These are phyloP conservation scores for Malassezia furfur DNA, from an alignment of 1,284 basidiomycete species.

Conservation along the genomic window DNA sequence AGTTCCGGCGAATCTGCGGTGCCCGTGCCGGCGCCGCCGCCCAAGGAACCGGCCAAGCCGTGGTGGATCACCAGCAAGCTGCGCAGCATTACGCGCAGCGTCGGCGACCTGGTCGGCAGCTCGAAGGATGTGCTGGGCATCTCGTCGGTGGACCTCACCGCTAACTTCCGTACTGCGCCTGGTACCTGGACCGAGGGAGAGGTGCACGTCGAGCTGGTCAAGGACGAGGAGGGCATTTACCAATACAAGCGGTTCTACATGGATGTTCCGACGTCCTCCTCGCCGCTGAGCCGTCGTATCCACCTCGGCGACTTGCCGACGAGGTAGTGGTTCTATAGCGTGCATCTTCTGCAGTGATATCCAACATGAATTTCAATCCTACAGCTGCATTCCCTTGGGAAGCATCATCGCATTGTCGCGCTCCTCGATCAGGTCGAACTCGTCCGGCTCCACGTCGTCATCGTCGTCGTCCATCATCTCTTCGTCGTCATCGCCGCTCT, in stretches of 20 bases:
- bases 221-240: conserved; percentile 31
- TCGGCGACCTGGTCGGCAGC: conserved; percentile 6
- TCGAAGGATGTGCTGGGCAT: conserved; percentile 13
- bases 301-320: conserved; percentile 27
- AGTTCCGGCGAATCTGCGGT: not conserved
- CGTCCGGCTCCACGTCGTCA: conserved; percentile 14
- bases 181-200: conserved; percentile 38
- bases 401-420: conserved; percentile 22
- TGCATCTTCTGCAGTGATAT: not conserved
- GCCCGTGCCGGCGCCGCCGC: not conserved
- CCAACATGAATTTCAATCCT: not conserved
- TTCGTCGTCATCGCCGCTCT: not conserved
- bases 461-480: conserved; percentile 14
- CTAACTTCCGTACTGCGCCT: conserved; percentile 1
- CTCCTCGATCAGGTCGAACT: conserved; percentile 15
- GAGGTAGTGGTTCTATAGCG: not conserved
- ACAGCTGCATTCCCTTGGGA: conserved; percentile 16
- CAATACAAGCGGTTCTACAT: conserved; percentile 34
- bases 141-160: not conserved
- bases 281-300: conserved; percentile 25
- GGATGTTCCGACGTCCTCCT: conserved; percentile 31
- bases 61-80: conserved; percentile 19
- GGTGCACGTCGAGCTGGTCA: conserved; percentile 34
- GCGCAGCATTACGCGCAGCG: conserved; percentile 1
- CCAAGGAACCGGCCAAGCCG: conserved; percentile 4